Evolutionary conservation across 192 early-diverging fungal species (phyloP), one percentile per base, ranked within the genome.

Genomic region (Mortierella alpina): DNA sequence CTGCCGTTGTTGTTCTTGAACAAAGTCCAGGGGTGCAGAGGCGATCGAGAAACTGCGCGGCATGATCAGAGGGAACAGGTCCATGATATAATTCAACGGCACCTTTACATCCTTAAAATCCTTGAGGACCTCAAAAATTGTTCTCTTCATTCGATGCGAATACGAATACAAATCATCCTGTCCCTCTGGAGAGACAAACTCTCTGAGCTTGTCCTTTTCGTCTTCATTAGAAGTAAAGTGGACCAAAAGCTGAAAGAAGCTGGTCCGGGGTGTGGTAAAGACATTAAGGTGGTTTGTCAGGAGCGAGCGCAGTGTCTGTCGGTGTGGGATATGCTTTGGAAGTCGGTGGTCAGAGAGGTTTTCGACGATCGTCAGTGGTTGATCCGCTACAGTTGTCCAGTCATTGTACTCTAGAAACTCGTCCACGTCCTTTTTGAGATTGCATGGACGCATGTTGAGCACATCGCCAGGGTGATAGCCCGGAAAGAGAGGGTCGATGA

Each of bases 141-240:
- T 97, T 14, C 98, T 90, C 7, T 89, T 83, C 42, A 92, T 88
- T 51, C 93, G 86, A 83, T 95, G 90, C 63, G 91, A 92, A 85
- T 99, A 99, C 4, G 93, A 82, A 63, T 92, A 93, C 59, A 99
- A 84, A 59, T 99, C 98, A 77, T 95, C 93, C 82, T 94, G 91
- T 13, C 98, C 98, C 54, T 87, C 91, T 0, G 93, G 78, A 6
- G 88, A 84, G 1, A 89, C 73, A 63, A 99, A 94, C 68, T 99
- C 96, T 44, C 84, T 81, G 49, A 99, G 86, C 74, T 93, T 93
- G 53, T 95, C 94, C 10, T 86, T 88, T 54, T 97, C 95, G 61
- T 88, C 66, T 12, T 78, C 75, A 66, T 88, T 88, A 18, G 77
- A 52, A 7, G 93, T 89, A 84, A 99, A 99, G 70, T 91, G 94